A percentile compares a stretch with the other conserved stretches of the same genome.
Evolutionary conservation across 2,329 filamentous ascomycete species (phyloP).

Genomic region (Saccharata proteae): DNA sequence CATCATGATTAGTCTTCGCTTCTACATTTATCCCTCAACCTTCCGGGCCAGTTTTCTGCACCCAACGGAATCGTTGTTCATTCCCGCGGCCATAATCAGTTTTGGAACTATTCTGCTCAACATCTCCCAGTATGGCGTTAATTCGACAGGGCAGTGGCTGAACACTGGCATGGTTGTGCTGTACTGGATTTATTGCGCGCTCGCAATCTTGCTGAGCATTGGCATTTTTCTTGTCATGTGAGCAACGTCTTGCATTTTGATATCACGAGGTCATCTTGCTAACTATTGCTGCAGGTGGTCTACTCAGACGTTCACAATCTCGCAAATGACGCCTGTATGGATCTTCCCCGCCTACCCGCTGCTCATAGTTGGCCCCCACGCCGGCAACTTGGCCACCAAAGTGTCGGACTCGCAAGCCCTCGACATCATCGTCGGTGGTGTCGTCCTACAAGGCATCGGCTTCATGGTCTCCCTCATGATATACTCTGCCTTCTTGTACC

Average conservation of each 20-base stretch:
- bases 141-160: slow-evolving; percentile 42
- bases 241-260: slow-evolving; percentile 25
- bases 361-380: slow-evolving; percentile 63
- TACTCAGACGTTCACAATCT: slow-evolving; percentile 57
- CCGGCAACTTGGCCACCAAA: slow-evolving; percentile 43
- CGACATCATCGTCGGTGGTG: slow-evolving; percentile 47
- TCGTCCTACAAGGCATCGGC: slow-evolving; percentile 51
- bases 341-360: slow-evolving; percentile 79
- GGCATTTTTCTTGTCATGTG: slow-evolving; percentile 65
- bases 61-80: slow-evolving; percentile 67
- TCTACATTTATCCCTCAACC: slow-evolving; percentile 56
- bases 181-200: slow-evolving; percentile 61
- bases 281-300: slow-evolving; percentile 38
- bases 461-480: slow-evolving; percentile 64
- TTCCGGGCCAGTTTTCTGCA: slow-evolving; percentile 62
- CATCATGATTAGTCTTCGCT: slow-evolving; percentile 53
- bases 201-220: slow-evolving; percentile 56
- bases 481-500: slow-evolving; percentile 71
- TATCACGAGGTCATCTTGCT: neutral
- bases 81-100: slow-evolving; percentile 56
- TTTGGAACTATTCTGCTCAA: slow-evolving; percentile 54
- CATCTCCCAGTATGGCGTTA: slow-evolving; percentile 58
- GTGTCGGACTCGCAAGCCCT: slow-evolving; percentile 30
- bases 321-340: slow-evolving; percentile 79
- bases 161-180: slow-evolving; percentile 47